Base-by-base conservation (phyloP, 495 filamentous ascomycete species). In the Penicillium canescens region DNA sequence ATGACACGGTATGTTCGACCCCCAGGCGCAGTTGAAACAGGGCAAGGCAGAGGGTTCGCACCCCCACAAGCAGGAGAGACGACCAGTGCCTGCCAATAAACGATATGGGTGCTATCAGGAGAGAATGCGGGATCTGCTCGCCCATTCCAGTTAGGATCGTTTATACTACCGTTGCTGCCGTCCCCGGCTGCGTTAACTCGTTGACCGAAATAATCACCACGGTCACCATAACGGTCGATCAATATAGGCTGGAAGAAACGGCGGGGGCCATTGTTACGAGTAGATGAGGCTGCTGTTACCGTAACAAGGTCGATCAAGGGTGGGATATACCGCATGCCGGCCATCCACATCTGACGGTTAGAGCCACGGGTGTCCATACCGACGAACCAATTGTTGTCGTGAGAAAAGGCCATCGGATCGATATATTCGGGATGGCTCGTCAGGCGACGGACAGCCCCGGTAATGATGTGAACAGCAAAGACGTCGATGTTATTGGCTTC, bases 81-180 rank as follows among this genome's bases (percentile, higher is more conserved):
- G 8, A 58, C 54, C 26, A 67, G 40, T 6, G 42, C 43, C 42
- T 67, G 55, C 33, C 13, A 59, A 40, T 61, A 67, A 0, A 55
- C 60, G 9, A 67, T 60, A 4, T 54, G 45, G 0, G 60, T 63
- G 12, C 60, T 53, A 47, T 67, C 60, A 20, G 50, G 49, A 14
- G 64, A 67, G 42, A 51, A 67, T 20, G 49, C 39, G 3, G 64
- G 64, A 48, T 67, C 64, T 8, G 64, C 64, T 3, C 43, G 48
- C 6, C 57, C 60, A 42, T 67, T 63, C 64, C 64, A 67, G 39
- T 60, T 58, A 0, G 57, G 54, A 45, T 67, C 64, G 12, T 60
- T 62, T 16, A 56, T 47, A 18, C 54, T 60, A 0, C 63, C 63
- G 4, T 51, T 23, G 10, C 41, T 54, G 1, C 59, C 56, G 21